These are phyloP conservation scores for Trapa incisa DNA, from an alignment of 345 rosid species.

Conservation along the genomic window DNA sequence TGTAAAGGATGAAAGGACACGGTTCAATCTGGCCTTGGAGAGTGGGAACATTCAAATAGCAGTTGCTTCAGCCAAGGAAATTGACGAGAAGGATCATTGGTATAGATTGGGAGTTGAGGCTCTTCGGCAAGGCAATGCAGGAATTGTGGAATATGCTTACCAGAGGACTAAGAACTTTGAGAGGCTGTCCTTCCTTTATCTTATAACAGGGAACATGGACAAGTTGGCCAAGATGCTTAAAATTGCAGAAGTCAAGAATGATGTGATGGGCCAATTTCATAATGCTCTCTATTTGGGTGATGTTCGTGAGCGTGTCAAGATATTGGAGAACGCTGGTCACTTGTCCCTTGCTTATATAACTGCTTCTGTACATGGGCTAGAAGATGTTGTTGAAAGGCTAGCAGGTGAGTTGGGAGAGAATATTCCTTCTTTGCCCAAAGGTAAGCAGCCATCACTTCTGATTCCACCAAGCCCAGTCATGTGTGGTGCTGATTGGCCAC, in stretches of 20 bases:
- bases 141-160: slow-evolving; percentile 88
- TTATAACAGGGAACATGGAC: slow-evolving; percentile 72
- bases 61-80: slow-evolving; percentile 91
- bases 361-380: slow-evolving; percentile 72
- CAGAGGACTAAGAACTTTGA: slow-evolving; percentile 95
- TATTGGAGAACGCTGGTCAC: slow-evolving; percentile 80
- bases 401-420: slow-evolving; percentile 62
- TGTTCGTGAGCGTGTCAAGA: slow-evolving; percentile 74
- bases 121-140: slow-evolving; percentile 92
- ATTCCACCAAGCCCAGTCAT: slow-evolving; percentile 67
- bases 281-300: slow-evolving; percentile 87
- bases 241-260: slow-evolving; percentile 88
- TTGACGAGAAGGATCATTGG: slow-evolving; percentile 94
- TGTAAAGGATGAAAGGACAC: slow-evolving; percentile 87
- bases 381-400: slow-evolving; percentile 58
- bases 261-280: slow-evolving; percentile 95
- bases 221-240: slow-evolving; percentile 83
- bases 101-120: slow-evolving; percentile 92
- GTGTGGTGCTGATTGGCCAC: slow-evolving; percentile 94
- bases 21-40: slow-evolving; percentile 87
- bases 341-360: slow-evolving; percentile 79
- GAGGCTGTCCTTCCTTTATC: slow-evolving; percentile 88
- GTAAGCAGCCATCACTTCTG: slow-evolving; percentile 57
- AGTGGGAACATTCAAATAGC: slow-evolving; percentile 93
- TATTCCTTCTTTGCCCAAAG: slow-evolving; percentile 61